These are phyloP conservation scores for Neurospora sp. DNA, from an alignment of 495 filamentous ascomycete species.

Conservation along the genomic window DNA sequence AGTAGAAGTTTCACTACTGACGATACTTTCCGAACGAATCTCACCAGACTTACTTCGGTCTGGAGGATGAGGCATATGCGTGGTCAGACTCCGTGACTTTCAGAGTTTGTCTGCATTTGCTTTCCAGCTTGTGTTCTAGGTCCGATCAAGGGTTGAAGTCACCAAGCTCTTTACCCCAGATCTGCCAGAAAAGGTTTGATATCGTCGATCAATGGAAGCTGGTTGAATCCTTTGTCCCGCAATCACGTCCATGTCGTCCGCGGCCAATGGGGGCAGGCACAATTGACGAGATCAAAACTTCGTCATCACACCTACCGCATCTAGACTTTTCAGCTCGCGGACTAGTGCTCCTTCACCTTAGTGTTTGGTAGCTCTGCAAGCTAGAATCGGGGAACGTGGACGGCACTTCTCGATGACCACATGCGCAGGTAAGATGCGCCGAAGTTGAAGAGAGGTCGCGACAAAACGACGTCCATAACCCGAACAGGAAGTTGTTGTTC, in stretches of 20 bases:
- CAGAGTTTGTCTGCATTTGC: background rate
- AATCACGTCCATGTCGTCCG: background rate
- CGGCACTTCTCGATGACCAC: background rate
- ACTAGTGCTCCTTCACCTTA: background rate
- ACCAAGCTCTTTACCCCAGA: background rate
- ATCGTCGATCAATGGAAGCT: background rate
- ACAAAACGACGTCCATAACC: background rate
- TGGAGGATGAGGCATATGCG: background rate
- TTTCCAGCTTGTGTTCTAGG: background rate
- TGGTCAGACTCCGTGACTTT: background rate
- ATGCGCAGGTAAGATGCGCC: background rate
- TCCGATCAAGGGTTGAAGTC: background rate
- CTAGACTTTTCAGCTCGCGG: background rate
- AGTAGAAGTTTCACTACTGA: background rate
- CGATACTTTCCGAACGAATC: background rate
- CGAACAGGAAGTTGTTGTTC: background rate
- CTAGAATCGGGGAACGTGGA: background rate
- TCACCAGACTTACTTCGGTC: background rate
- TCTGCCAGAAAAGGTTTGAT: background rate
- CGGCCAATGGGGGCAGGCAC: background rate
- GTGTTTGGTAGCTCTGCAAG: background rate
- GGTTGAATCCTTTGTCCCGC: background rate
- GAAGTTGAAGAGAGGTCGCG: background rate
- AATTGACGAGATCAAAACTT: background rate
- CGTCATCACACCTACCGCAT: background rate